Evolutionary conservation across 148 eudicot genomes (phyloP), one percentile per base, ranked within the genome.

Genomic region (Spergularia bocconei): DNA sequence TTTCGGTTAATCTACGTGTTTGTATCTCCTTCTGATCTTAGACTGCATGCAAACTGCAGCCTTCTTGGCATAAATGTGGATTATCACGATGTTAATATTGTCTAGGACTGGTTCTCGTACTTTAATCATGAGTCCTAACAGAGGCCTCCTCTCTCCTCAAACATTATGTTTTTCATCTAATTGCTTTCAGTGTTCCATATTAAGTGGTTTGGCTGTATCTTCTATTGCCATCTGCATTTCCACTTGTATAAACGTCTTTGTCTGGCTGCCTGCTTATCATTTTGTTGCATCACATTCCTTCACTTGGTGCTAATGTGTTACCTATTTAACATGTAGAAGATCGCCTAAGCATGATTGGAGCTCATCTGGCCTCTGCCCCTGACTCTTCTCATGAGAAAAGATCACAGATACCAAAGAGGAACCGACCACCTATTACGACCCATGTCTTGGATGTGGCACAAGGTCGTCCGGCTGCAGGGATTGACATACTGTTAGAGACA

Each of bases 401-500:
- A 48, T 61, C 89, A 52, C 78, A 77, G 77, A 21, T 75, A 60
- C 74, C 89, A 3, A 84, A 83, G 55, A 84, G 97, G 76, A 92
- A 81, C 68, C 89, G 97, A 9, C 98, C 97, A 63, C 99, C 97
- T 10, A 91, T 95, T 81, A 95, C 99, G 33, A 92, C 98, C 75
- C 98, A 95, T 69, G 83, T 95, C 70, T 76, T 95, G 58, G 99
- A 95, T 63, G 68, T 86, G 73, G 89, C 94, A 53, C 84, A 82
- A 48, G 99, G 99, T 6, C 71, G 69, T 65, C 98, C 98, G 4
- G 99, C 87, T 36, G 53, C 72, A 21, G 96, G 90, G 9, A 78
- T 95, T 16, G 94, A 95, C 67, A 92, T 95, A 12, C 87, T 59
- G 21, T 79, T 95, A 73, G 96, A 95, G 78, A 81, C 78, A 74